These are phyloP conservation scores for Populus ilicifolia DNA, from an alignment of 345 rosid genomes.

Conservation along the genomic window DNA sequence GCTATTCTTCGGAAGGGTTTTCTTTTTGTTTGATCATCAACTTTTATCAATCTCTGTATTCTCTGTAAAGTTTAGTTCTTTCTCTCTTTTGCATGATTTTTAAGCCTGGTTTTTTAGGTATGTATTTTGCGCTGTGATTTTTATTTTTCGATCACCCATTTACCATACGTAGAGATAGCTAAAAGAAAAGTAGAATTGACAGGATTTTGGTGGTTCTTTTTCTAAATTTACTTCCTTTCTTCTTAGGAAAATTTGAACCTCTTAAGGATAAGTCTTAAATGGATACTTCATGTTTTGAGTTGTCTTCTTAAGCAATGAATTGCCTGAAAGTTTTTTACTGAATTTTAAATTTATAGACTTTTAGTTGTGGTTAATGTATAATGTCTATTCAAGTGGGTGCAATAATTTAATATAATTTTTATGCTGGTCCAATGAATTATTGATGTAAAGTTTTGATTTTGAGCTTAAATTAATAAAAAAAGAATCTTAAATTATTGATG, in stretches of 20 bases:
- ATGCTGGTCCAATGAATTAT: not conserved
- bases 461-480: not conserved
- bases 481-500: not conserved
- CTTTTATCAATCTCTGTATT: not conserved
- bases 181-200: not conserved
- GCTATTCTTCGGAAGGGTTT: not conserved
- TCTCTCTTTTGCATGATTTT: not conserved
- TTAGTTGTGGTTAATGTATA: not conserved
- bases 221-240: not conserved
- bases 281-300: not conserved
- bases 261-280: not conserved
- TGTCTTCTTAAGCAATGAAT: not conserved
- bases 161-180: too few species aligned
- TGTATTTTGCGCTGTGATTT: not conserved
- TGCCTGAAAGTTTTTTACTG: not conserved
- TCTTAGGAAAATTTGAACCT: not conserved
- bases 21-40: not conserved
- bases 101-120: not conserved
- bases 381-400: not conserved
- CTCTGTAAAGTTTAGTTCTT: not conserved
- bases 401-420: not conserved
- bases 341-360: not conserved
- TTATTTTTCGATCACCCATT: not conserved
- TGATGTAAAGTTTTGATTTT: not conserved
- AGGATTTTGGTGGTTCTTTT: not conserved